Evolutionary conservation across 768 basidiomycete genomes (phyloP).

Genomic region (Phanerodontia chrysosporium): DNA sequence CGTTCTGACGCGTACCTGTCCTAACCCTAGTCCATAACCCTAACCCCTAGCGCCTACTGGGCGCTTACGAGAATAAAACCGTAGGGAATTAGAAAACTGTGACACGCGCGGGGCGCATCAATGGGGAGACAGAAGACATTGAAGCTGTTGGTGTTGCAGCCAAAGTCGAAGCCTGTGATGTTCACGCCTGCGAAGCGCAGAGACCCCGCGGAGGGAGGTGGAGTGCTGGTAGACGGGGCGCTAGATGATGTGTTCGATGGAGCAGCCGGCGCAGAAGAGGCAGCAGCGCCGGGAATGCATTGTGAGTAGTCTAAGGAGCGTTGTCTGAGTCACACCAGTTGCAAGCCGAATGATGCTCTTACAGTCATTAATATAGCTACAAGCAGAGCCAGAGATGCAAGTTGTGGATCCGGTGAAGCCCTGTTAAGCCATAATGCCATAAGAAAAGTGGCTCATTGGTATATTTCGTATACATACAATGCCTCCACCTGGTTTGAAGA

Average conservation of each 20-base stretch:
- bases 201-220: slow-evolving; percentile 12
- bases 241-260: slow-evolving; percentile 16
- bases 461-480: slow-evolving; percentile 10
- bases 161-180: slow-evolving; percentile 55
- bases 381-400: slow-evolving; percentile 30
- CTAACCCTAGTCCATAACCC: too few relatives aligned
- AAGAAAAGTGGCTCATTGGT: neutral
- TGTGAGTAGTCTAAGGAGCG: slow-evolving; percentile 30
- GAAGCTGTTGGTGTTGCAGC: slow-evolving; percentile 46
- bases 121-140: slow-evolving; percentile 59
- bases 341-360: slow-evolving; percentile 11
- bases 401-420: slow-evolving; percentile 33
- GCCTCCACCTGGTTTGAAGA: slow-evolving; percentile 14
- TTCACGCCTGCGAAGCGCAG: slow-evolving; percentile 43
- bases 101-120: too few relatives aligned
- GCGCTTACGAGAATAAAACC: too few relatives aligned
- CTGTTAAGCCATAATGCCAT: slow-evolving; percentile 12
- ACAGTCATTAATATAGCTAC: slow-evolving; percentile 29
- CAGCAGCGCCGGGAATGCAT: slow-evolving; percentile 30
- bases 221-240: neutral
- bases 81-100: too few relatives aligned
- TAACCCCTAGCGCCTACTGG: too few relatives aligned
- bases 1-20: too few relatives aligned
- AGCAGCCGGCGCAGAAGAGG: slow-evolving; percentile 18
- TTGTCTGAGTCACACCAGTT: neutral